A percentile compares a stretch with the other conserved stretches of the same genome.
Conservation (phyloP, 73 alveolate species). For the Paramecium biaurelia region DNA sequence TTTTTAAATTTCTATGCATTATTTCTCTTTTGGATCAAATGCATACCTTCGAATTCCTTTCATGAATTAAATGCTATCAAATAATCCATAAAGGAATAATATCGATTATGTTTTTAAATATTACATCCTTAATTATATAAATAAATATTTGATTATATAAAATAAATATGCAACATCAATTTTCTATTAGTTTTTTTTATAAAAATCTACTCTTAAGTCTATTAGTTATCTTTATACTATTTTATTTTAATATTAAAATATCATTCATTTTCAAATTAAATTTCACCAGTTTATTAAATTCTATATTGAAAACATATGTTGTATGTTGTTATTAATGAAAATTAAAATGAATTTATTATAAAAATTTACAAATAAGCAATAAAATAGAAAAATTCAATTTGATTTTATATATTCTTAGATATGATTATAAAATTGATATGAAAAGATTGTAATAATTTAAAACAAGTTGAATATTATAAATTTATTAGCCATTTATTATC, state of each 20-base stretch:
- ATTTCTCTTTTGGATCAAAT: background rate
- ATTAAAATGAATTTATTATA: too few relatives aligned
- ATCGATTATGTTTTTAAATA: background rate
- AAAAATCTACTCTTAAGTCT: background rate
- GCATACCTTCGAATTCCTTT: background rate
- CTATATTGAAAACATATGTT: too few relatives aligned
- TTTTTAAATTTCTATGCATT: background rate
- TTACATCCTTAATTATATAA: background rate
- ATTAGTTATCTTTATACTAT: background rate
- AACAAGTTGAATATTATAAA: background rate
- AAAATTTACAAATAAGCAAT: too few relatives aligned
- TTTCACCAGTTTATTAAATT: background rate
- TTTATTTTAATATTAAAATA: too few relatives aligned
- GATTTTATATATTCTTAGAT: background rate
- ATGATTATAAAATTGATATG: too few relatives aligned
- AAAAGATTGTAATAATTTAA: too few relatives aligned
- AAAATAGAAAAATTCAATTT: too few relatives aligned
- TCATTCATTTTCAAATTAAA: background rate
- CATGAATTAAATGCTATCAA: slow-evolving; percentile 17
- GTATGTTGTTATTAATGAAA: too few relatives aligned
- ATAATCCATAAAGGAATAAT: slow-evolving; percentile 2
- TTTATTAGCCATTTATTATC: background rate
- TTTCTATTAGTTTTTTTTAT: background rate
- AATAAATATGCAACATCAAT: background rate
- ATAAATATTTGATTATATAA: background rate